Percentiles rank a stretch among this genome's conserved stretches.
These are phyloP conservation scores for Fraxinus platypoda DNA, from an alignment of 305 asterid species.

Conservation along the genomic window DNA sequence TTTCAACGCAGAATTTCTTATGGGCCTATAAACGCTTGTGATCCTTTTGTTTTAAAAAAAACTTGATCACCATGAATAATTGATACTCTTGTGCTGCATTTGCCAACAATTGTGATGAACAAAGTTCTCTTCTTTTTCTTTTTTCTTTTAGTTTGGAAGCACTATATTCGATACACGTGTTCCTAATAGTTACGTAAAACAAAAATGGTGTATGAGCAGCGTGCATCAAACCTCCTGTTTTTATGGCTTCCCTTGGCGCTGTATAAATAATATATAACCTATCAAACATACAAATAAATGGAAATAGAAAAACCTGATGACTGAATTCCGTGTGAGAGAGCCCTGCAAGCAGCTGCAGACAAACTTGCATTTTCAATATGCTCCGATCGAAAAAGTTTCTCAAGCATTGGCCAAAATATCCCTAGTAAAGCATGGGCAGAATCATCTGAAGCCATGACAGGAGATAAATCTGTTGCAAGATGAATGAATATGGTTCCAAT, in stretches of 20 bases:
- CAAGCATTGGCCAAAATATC: slow-evolving; percentile 81
- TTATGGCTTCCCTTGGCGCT: slow-evolving; percentile 22
- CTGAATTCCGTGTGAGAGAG: slow-evolving; percentile 74
- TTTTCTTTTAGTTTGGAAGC: neutral
- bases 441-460: slow-evolving; percentile 45
- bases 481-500: slow-evolving; percentile 66
- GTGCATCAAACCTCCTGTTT: slow-evolving; percentile 17
- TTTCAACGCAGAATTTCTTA: neutral
- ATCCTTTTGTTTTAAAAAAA: neutral
- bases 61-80: neutral
- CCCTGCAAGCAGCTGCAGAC: slow-evolving; percentile 85
- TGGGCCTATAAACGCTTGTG: neutral
- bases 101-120: neutral
- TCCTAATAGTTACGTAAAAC: slow-evolving; percentile 8
- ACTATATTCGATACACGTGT: neutral
- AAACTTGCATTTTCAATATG: slow-evolving; percentile 66
- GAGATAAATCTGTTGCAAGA: slow-evolving; percentile 49
- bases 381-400: slow-evolving; percentile 57
- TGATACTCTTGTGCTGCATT: neutral
- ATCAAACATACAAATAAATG: neutral
- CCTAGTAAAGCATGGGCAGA: slow-evolving; percentile 55
- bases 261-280: neutral
- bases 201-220: neutral
- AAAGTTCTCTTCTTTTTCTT: neutral
- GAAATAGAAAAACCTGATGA: slow-evolving; percentile 61